Percentiles rank a stretch among this genome's conserved stretches.
Evolutionary conservation across 768 basidiomycete genomes (phyloP).

Genomic region (Dacryopinax spathularia): DNA sequence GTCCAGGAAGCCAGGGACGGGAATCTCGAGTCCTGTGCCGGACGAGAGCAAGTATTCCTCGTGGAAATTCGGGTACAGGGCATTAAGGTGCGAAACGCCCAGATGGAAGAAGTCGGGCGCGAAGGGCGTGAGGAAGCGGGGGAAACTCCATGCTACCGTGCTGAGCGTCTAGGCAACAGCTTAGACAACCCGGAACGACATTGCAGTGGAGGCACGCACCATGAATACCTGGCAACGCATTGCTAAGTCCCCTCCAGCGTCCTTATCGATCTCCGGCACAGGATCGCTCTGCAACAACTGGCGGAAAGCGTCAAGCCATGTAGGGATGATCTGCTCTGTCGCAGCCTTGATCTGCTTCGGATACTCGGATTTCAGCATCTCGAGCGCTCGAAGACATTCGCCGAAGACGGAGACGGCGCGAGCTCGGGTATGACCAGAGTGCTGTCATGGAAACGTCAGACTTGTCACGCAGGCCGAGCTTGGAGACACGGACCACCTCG

Average conservation of each 20-base stretch:
- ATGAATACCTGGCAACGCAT: slow-evolving; percentile 76
- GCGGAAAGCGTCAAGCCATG: slow-evolving; percentile 86
- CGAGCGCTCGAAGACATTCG: slow-evolving; percentile 76
- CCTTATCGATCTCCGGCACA: slow-evolving; percentile 41
- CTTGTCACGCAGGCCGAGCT: neutral
- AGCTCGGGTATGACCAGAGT: slow-evolving; percentile 69
- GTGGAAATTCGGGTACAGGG: slow-evolving; percentile 37
- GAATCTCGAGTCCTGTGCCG: slow-evolving; percentile 17
- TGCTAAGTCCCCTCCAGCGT: slow-evolving; percentile 65
- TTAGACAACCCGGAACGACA: neutral
- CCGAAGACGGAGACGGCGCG: slow-evolving; percentile 77
- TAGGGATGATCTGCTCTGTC: slow-evolving; percentile 60
- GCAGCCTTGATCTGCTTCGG: slow-evolving; percentile 78
- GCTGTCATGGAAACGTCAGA: slow-evolving; percentile 22
- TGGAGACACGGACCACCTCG: slow-evolving; percentile 35
- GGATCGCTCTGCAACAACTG: slow-evolving; percentile 56
- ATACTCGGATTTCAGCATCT: slow-evolving; percentile 90
- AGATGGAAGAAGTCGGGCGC: slow-evolving; percentile 20
- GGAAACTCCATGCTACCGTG: slow-evolving; percentile 67
- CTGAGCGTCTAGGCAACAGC: slow-evolving; percentile 51
- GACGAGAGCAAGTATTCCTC: slow-evolving; percentile 24
- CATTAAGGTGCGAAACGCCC: slow-evolving; percentile 33
- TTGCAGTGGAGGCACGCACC: slow-evolving; percentile 33
- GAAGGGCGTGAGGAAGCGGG: slow-evolving; percentile 47
- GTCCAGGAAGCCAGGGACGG: slow-evolving; percentile 4